Percentiles rank a stretch among this genome's conserved stretches.
Conservation (phyloP, 306 rosid species). For the Nissolia schottii region DNA sequence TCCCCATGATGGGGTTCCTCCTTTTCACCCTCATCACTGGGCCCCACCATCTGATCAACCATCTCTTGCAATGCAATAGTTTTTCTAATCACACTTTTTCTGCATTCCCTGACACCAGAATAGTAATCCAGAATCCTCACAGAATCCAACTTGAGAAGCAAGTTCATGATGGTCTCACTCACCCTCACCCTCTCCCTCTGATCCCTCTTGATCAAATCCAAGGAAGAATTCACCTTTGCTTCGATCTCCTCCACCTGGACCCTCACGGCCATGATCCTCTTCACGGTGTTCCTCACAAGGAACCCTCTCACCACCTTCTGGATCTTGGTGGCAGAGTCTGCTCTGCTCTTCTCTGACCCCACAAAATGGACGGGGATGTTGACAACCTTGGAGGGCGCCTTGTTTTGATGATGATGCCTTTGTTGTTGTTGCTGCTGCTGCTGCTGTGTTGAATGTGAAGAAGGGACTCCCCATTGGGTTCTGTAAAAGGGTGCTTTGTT, state of each 20-base stretch:
- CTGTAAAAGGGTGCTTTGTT: slow-evolving; percentile 8
- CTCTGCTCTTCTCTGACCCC: slow-evolving; percentile 21
- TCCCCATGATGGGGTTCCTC: neutral
- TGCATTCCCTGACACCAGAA: slow-evolving; percentile 48
- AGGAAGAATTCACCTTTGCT: slow-evolving; percentile 7
- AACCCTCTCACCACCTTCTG: slow-evolving; percentile 61
- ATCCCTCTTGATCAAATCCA: slow-evolving; percentile 36
- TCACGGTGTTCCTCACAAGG: slow-evolving; percentile 55
- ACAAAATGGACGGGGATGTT: slow-evolving; percentile 58
- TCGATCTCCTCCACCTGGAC: slow-evolving; percentile 45
- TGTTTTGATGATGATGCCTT: slow-evolving; percentile 10
- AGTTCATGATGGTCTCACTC: slow-evolving; percentile 56
- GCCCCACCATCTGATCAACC: slow-evolving; percentile 38
- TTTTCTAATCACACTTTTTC: slow-evolving; percentile 53
- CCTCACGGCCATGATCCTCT: slow-evolving; percentile 40
- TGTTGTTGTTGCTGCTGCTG: too few species aligned
- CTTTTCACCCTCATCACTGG: neutral
- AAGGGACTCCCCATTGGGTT: slow-evolving; percentile 15
- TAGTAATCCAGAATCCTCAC: slow-evolving; percentile 42
- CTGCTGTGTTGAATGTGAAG: too few species aligned
- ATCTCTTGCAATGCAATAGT: slow-evolving; percentile 63
- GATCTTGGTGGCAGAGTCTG: slow-evolving; percentile 42
- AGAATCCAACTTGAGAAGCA: slow-evolving; percentile 60
- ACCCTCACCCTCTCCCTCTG: slow-evolving; percentile 51
- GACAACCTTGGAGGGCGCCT: slow-evolving; percentile 39